Evolutionary conservation across 208 protist species (phyloP).

Genomic region (Leishmania tarentolae): DNA sequence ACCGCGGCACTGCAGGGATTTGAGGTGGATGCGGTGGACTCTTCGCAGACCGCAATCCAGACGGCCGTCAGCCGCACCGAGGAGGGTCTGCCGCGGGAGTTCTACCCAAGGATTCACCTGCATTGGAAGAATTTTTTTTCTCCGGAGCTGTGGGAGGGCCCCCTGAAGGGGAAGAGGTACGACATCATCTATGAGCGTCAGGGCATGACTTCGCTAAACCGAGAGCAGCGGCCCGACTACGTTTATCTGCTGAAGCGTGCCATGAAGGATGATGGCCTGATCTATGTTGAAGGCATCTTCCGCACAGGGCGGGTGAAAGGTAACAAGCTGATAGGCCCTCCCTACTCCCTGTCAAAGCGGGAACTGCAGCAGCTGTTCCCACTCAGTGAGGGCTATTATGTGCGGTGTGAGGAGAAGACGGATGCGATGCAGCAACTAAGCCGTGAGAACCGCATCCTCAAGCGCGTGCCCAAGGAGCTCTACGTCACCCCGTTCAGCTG

Average conservation of each 20-base stretch:
- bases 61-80: constrained; percentile 70
- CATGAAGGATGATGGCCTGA: constrained; percentile 80
- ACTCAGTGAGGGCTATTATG: constrained; percentile 65
- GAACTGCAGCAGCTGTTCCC: constrained; percentile 86
- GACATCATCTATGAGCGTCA: constrained; percentile 92
- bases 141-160: constrained; percentile 71
- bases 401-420: constrained; percentile 88
- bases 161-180: constrained; percentile 53
- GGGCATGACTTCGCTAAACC: constrained; percentile 81
- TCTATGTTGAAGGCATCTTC: constrained; percentile 91
- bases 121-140: constrained; percentile 84
- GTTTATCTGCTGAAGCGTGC: constrained; percentile 80
- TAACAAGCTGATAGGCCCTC: constrained; percentile 80
- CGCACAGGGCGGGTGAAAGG: constrained; percentile 82
- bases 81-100: constrained; percentile 38
- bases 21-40: constrained; percentile 85
- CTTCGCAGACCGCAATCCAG: constrained; percentile 76
- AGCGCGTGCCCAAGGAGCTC: constrained; percentile 76
- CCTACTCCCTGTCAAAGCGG: constrained; percentile 65
- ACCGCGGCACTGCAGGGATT: constrained; percentile 72
- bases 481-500: constrained; percentile 90
- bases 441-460: constrained; percentile 76
- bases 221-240: constrained; percentile 84
- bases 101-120: constrained; percentile 59
- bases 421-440: constrained; percentile 81